Conservation (phyloP, 2,329 filamentous ascomycete genomes). For the Alternaria ethzedia region DNA sequence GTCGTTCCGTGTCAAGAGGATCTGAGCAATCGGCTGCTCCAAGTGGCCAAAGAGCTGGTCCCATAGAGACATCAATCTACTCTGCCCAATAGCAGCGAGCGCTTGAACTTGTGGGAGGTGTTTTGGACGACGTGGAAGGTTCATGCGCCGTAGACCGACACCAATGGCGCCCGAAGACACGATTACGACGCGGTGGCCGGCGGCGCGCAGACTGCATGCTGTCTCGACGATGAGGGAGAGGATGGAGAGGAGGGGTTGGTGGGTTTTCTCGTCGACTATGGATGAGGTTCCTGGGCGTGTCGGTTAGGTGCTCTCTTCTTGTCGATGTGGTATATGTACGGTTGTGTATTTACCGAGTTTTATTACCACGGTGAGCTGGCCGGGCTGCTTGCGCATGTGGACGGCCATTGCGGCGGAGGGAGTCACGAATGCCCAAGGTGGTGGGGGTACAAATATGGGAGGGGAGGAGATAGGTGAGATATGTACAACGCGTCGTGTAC, state of each 20-base stretch:
- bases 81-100: slow-evolving; percentile 94
- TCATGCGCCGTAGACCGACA: slow-evolving; percentile 88
- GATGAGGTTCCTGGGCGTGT: slow-evolving; percentile 82
- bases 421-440: background rate
- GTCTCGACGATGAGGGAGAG: slow-evolving; percentile 94
- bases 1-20: slow-evolving; percentile 91
- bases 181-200: slow-evolving; percentile 93
- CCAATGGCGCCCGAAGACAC: slow-evolving; percentile 98
- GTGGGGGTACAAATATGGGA: no score
- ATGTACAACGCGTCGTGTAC: background rate
- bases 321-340: slow-evolving; percentile 30
- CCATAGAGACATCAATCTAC: slow-evolving; percentile 93
- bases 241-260: slow-evolving; percentile 90
- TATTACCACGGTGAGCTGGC: slow-evolving; percentile 75
- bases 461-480: background rate
- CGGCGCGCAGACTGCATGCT: slow-evolving; percentile 81
- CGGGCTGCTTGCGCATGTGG: slow-evolving; percentile 60
- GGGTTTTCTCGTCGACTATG: slow-evolving; percentile 96
- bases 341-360: slow-evolving; percentile 72
- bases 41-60: slow-evolving; percentile 89
- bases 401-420: slow-evolving; percentile 34
- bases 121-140: slow-evolving; percentile 85
- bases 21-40: slow-evolving; percentile 89
- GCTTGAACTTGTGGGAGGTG: slow-evolving; percentile 91
- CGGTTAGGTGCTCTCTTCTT: slow-evolving; percentile 38